Conservation (phyloP, 352 stramenopile genomes). For the Elongisporangium undulatum region DNA sequence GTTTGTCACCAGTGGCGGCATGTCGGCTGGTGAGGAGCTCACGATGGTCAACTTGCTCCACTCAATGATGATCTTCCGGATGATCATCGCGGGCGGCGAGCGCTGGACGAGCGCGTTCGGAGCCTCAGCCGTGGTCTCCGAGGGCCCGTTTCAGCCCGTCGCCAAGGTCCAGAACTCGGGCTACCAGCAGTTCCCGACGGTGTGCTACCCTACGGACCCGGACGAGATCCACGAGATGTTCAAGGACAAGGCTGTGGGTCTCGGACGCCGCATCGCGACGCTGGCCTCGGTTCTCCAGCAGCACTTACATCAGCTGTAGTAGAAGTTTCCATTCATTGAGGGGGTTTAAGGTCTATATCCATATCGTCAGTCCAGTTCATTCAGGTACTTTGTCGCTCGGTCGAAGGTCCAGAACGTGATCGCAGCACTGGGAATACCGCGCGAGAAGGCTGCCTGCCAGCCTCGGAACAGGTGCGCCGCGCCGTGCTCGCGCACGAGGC, state of each 20-base stretch:
- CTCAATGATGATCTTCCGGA: slow-evolving; percentile 86
- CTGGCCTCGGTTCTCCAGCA: slow-evolving; percentile 31
- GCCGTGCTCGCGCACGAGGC: slow-evolving; percentile 50
- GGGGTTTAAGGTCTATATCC: slow-evolving; percentile 2
- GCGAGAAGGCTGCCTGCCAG: slow-evolving; percentile 78
- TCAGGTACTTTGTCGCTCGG: slow-evolving; percentile 47
- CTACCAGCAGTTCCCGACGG: slow-evolving; percentile 30
- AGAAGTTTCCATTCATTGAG: background rate
- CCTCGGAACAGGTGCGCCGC: slow-evolving; percentile 66
- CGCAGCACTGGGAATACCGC: slow-evolving; percentile 65
- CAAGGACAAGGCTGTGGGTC: slow-evolving; percentile 72
- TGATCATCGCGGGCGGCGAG: slow-evolving; percentile 82
- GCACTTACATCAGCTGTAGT: background rate
- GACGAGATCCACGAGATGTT: slow-evolving; percentile 71
- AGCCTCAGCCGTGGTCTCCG: slow-evolving; percentile 70
- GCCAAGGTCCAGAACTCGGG: slow-evolving; percentile 5
- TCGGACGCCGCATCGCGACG: slow-evolving; percentile 62
- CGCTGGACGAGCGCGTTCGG: slow-evolving; percentile 85
- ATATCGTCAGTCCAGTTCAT: slow-evolving; percentile 14
- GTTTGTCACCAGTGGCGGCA: slow-evolving; percentile 79
- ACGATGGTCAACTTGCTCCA: slow-evolving; percentile 85
- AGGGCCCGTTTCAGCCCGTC: slow-evolving; percentile 55
- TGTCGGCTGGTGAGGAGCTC: slow-evolving; percentile 81
- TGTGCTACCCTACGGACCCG: slow-evolving; percentile 55
- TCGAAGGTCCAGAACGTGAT: slow-evolving; percentile 85